Evolutionary conservation across 805 yeast species (phyloP), one percentile per base, ranked within the genome.

Genomic region (Ogataea trehalophila): DNA sequence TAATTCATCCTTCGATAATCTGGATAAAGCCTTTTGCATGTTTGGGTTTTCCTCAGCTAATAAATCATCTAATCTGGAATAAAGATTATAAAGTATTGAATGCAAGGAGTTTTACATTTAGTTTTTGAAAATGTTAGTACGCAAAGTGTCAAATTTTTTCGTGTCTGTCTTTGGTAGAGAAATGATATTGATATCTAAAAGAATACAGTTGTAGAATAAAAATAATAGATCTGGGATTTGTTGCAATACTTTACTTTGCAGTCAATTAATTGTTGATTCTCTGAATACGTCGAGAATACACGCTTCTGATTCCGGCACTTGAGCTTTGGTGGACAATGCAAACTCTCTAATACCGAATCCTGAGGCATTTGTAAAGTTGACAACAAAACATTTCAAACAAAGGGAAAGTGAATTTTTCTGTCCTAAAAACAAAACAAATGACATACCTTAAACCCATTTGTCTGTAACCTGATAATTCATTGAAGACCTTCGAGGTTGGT

Each of bases 381-480:
- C n/a, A 16, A 14, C 4, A 13, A 37, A 6, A 5, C 7, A 18
- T 37, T 15, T 37, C 39, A 20, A 20, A 11, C 16, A 33, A 16
- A 16, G n/a, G n/a, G 29, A 39, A 6, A 17, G 18, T 40, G 36
- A 40, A 11, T n/a, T 13, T 34, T n/a, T 3, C 2, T 31, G 26
- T 22, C 11, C 5, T 9, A 22, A 6, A 6, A 40, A 14, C 6
- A 15, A 20, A 29, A 17, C 20, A 7, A 22, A 9, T 18, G 37
- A 58, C 64, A 45, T 59, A 70, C 75, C 73, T 88, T 62, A 94
- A 79, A 46, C 99, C 99, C 74, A 94, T 71, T 70, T 90, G 81
- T 77, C 98, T 87, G 87, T 94, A 94, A 50, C 98, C 98, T 48
- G 96, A 77, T 56, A 78, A 76, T 57, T 82, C 74, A 58, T 79